Evolutionary conservation across 2,329 filamentous ascomycete genomes (phyloP), one percentile per base, ranked within the genome.

Genomic region (Trichophyton simii): DNA sequence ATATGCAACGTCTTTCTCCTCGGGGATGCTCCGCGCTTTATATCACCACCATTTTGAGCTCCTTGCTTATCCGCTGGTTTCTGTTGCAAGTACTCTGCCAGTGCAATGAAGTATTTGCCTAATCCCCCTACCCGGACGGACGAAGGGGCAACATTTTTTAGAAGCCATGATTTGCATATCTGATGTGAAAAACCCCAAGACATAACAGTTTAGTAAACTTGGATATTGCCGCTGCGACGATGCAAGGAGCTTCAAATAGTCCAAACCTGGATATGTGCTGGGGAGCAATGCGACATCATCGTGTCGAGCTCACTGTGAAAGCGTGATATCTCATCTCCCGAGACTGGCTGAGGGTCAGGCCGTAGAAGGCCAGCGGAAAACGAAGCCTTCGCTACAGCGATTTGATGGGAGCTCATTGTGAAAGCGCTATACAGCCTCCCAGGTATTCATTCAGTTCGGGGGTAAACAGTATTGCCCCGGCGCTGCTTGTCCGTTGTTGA

Each of bases 161-260:
- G 76, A 69, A 92, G 86, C 89, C 89, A 95, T 76, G 83, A 80
- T 82, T 91, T 95, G 82, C 88, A 91, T 80, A 84, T 88, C 91
- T 95, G 83, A 64, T 18, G 36, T 62, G 31, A 28, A 68, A 50
- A 48, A 61, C 61, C 66, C 62, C 60, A 50, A 61, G 57, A 60
- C 57, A 55, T 66, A 64, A 60, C 59, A 63, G 41, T 74, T 76
- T 75, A 75, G 74, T 71, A 72, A 66, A 67, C 64, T 64, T 65
- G 62, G 63, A 66, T 60, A 63, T 50, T 28, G 46, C 22, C 48
- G 20, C 15, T 58, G 22, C 63, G 62, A 42, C 8, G 55, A 58
- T 25, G 55, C 41, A 58, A 58, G 55, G 55, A 44, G 34, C 34
- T 58, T 41, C 15, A 44, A 69, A 72, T 72, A 70, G 67, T 69